Evolutionary conservation across 495 filamentous ascomycete species (phyloP).

Genomic region (Evansstolkia leycettana): DNA sequence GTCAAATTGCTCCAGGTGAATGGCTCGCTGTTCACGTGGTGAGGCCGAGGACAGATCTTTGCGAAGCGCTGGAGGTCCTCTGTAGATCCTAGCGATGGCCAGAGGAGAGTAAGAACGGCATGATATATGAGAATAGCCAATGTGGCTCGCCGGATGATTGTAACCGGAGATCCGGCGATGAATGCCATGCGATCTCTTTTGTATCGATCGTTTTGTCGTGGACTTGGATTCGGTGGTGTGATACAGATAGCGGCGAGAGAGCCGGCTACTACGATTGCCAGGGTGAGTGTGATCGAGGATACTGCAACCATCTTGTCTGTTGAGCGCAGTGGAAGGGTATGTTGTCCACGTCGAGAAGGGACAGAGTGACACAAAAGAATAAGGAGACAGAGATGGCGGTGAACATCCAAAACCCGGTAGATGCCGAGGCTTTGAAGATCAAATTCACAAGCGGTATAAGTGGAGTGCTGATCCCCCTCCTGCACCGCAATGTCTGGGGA

Average conservation of each 20-base stretch:
- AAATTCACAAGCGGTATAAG: too few relatives aligned
- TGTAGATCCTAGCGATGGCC: neutral
- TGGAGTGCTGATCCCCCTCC: too few relatives aligned
- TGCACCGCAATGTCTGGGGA: too few relatives aligned
- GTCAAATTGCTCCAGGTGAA: conserved; percentile 18
- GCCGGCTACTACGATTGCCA: conserved; percentile 9
- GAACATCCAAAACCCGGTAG: too few relatives aligned
- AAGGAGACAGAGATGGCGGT: too few relatives aligned
- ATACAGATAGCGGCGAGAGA: conserved; percentile 7
- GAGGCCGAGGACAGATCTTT: conserved; percentile 6
- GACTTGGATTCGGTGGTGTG: conserved; percentile 11
- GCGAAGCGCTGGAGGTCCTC: conserved; percentile 3
- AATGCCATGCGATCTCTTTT: conserved; percentile 9
- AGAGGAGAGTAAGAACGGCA: conserved; percentile 12
- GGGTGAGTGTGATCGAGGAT: conserved; percentile 4
- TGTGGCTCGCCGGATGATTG: conserved; percentile 3
- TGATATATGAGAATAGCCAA: conserved; percentile 14
- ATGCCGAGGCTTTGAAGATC: too few relatives aligned
- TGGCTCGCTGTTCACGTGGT: conserved; percentile 13
- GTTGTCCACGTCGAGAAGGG: too few relatives aligned
- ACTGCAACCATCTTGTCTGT: neutral
- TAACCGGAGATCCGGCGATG: conserved; percentile 1
- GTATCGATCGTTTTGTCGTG: conserved; percentile 1
- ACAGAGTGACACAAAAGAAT: too few relatives aligned
- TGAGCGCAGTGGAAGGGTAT: too few relatives aligned